Evolutionary conservation across 306 rosid species (phyloP).

Genomic region (Castanea crenata): DNA sequence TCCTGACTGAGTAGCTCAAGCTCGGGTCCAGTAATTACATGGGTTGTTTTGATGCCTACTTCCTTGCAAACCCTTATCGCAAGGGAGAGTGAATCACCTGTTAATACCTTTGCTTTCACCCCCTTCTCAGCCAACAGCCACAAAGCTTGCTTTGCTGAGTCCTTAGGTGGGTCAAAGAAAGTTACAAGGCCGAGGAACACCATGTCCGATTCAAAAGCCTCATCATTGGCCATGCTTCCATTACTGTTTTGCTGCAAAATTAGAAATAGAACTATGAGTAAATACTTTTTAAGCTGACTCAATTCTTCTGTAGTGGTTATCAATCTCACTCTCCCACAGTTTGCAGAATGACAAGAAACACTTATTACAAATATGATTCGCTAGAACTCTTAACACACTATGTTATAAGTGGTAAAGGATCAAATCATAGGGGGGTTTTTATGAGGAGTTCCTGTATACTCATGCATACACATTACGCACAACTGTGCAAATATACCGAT

Average conservation of each 20-base stretch:
- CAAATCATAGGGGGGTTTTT: neutral
- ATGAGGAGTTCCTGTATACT: neutral
- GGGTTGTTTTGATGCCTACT: conserved; percentile 71
- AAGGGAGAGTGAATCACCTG: conserved; percentile 75
- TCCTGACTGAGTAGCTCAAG: conserved; percentile 69
- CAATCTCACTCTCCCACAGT: neutral
- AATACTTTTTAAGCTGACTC: neutral
- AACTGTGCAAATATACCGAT: neutral
- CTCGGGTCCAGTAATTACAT: conserved; percentile 79
- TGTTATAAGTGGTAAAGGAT: too few relatives aligned
- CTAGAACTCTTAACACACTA: neutral
- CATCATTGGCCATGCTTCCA: conserved; percentile 20
- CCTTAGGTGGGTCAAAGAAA: conserved; percentile 90
- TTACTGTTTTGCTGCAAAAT: conserved; percentile 32
- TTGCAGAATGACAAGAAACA: neutral
- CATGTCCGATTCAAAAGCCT: conserved; percentile 62
- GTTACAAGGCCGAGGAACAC: conserved; percentile 72
- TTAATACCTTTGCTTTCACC: conserved; percentile 78
- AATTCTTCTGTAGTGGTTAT: neutral
- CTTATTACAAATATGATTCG: neutral
- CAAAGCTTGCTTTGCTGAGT: conserved; percentile 79
- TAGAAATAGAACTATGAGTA: neutral
- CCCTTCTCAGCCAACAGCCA: conserved; percentile 78
- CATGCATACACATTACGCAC: neutral
- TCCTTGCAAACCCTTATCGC: conserved; percentile 71